Evolutionary conservation across 2,329 filamentous ascomycete genomes (phyloP), one percentile per base, ranked within the genome.

Genomic region (Sphaerulina vaccinii): DNA sequence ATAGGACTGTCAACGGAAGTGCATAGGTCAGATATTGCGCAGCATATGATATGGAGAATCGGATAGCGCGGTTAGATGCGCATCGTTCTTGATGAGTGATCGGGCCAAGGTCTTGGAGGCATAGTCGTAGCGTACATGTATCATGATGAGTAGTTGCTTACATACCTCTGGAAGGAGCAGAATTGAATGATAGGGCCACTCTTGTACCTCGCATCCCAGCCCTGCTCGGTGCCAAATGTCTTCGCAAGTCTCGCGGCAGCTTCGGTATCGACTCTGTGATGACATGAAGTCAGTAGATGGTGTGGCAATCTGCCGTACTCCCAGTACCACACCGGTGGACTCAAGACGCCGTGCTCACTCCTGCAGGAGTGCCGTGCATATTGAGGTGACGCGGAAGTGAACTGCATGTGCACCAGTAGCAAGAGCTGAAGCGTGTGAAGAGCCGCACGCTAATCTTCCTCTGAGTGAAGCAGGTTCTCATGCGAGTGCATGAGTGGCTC

Each of bases 1-100:
- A 59, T 37, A 39, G 18, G 36, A 42, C 52, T 21, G 32, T 49
- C 5, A 51, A 59, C 18, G 53, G 54, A 16, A 47, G 22, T 21
- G 21, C 37, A 27, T 52, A 51, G 49, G 36, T 15, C 18, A 10
- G 10, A 9, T 19, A 27, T 39, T 35, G 16, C 35, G 9, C 27
- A 23, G 15, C n/a, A n/a, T n/a, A n/a, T 19, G 18, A 21, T 18
- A 32, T 23, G 15, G 15, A 37, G 43, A 37, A 8, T 19, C n/a
- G 18, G 16, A 4, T 15, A 16, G 35, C 35, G 18, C n/a, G 18
- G 35, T 15, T 8, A 16, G 35, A 37, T 37, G 18, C 36, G 18
- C 16, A 39, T 39, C 9, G 27, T 29, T 4, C 4, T 32, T 10
- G 5, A 10, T 32, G 27, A 3, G 9, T 32, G 27, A 1, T 29